Evolutionary conservation across 352 stramenopile genomes (phyloP), one percentile per base, ranked within the genome.

Genomic region (Pseudoperonospora humuli): DNA sequence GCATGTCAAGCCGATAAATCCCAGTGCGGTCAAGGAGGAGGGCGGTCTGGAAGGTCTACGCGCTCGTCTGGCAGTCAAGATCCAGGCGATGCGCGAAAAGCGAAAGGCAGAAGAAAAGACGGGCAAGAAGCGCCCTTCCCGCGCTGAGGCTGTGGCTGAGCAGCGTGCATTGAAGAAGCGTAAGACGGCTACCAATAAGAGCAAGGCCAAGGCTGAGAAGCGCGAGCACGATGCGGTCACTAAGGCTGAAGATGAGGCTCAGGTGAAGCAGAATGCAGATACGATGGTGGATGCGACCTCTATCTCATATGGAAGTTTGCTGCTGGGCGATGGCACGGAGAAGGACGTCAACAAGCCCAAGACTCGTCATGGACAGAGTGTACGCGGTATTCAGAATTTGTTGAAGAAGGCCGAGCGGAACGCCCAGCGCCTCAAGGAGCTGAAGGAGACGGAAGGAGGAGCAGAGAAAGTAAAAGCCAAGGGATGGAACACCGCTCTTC

Each of bases 331-430:
- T 23, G 57, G 70, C 32, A 62, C 60, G 11, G 63, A 73, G 20
- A 64, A 68, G 42, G 54, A 70, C 35, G n/a, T n/a, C n/a, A 64
- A 64, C n/a, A 62, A 68, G 41, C 68, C 64, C 8, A 82, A 83
- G 64, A 89, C 74, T 3, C 77, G 77, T 19, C 83, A 89, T 40
- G 74, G 77, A 13, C 73, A 84, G 60, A 67, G 67, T 24, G 56
- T 89, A 3, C 69, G 69, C 34, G 67, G 69, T 11, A 85, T 89
- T 51, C 69, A 86, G 58, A 89, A 89, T 49, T 28, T 89, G 38
- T 51, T 89, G 35, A 85, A 89, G 54, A 89, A 89, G 64, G 77
- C 77, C 1, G 74, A 89, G 57, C 55, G 60, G 1, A 89, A 89
- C 56, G 73, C 78, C 37, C 63, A 83, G 47, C 71, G 74, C 18